Percentiles rank a stretch among this genome's conserved stretches.
phyloP scores from a whole-genome alignment of 805 yeast species.

The Teunomyces lycoperdinae region DNA sequence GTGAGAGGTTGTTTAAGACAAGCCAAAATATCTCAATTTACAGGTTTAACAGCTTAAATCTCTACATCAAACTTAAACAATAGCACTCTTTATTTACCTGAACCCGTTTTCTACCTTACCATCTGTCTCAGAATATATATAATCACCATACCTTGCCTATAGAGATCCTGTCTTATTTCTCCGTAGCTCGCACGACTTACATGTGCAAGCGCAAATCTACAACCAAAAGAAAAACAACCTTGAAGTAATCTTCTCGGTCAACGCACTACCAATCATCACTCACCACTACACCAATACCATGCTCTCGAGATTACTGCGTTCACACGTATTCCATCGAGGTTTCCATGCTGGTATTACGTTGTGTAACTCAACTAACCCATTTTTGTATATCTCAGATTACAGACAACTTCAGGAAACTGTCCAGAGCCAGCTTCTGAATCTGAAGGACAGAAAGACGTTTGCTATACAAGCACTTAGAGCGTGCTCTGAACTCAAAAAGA shows the following conservation, averaged over 20 bases:
- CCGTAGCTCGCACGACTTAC: neutral
- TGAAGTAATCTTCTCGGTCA: neutral
- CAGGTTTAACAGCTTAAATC: too few relatives aligned
- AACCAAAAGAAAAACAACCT: neutral
- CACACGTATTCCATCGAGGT: neutral
- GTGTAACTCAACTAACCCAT: neutral
- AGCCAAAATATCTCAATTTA: too few relatives aligned
- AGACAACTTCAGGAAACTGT: conserved; percentile 3
- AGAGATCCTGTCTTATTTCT: neutral
- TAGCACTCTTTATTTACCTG: too few relatives aligned
- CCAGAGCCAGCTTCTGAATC: neutral
- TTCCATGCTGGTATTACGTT: conserved; percentile 1
- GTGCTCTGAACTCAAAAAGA: conserved; percentile 1
- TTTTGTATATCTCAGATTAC: conserved; percentile 4
- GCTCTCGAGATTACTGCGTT: conserved; percentile 1
- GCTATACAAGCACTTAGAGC: conserved; percentile 5
- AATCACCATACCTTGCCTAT: too few relatives aligned
- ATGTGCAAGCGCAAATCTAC: neutral
- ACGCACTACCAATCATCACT: conserved; percentile 1
- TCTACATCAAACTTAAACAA: too few relatives aligned
- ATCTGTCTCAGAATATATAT: too few relatives aligned
- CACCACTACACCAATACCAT: neutral
- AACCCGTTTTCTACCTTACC: too few relatives aligned
- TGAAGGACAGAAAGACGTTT: neutral
- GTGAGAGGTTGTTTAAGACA: too few relatives aligned